Percentiles rank a stretch among this genome's conserved stretches.
Conservation (phyloP, 1,284 basidiomycete species). For the Marasmius sp. region DNA sequence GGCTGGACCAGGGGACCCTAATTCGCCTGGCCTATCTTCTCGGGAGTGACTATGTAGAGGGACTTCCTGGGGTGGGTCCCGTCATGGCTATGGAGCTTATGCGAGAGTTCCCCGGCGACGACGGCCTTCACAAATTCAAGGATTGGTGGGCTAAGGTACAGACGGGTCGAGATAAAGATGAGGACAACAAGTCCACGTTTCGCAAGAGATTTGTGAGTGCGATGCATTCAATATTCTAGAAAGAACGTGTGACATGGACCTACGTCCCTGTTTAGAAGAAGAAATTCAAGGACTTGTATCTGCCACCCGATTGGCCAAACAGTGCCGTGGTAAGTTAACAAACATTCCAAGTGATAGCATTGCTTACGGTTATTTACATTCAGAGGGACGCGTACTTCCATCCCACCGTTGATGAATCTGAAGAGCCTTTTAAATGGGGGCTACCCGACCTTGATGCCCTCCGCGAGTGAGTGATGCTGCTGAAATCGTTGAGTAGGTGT, state of each 20-base stretch:
- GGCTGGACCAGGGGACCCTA: constrained; percentile 84
- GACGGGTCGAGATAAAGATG: constrained; percentile 76
- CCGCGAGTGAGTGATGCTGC: constrained; percentile 59
- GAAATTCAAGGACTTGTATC: constrained; percentile 82
- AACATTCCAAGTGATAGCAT: not conserved
- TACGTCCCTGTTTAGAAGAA: constrained; percentile 64
- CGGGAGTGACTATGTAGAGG: constrained; percentile 98
- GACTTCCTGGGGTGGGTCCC: constrained; percentile 91
- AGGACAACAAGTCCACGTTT: constrained; percentile 76
- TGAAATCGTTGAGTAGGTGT: not conserved
- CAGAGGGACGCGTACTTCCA: constrained; percentile 92
- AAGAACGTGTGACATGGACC: not conserved
- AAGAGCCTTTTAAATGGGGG: constrained; percentile 97
- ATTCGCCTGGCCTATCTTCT: constrained; percentile 91
- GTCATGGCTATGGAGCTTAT: constrained; percentile 96
- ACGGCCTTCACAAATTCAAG: constrained; percentile 84
- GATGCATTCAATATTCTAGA: not conserved
- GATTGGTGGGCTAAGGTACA: constrained; percentile 98
- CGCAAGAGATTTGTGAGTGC: constrained; percentile 79
- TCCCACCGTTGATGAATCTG: constrained; percentile 87
- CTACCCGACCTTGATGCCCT: constrained; percentile 92
- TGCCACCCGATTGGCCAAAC: constrained; percentile 88
- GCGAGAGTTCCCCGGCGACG: constrained; percentile 84
- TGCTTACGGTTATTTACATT: not conserved
- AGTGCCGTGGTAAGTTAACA: constrained; percentile 68